phyloP scores from a whole-genome alignment of 495 filamentous ascomycete species.

The Astrothelium subdiscretum region DNA sequence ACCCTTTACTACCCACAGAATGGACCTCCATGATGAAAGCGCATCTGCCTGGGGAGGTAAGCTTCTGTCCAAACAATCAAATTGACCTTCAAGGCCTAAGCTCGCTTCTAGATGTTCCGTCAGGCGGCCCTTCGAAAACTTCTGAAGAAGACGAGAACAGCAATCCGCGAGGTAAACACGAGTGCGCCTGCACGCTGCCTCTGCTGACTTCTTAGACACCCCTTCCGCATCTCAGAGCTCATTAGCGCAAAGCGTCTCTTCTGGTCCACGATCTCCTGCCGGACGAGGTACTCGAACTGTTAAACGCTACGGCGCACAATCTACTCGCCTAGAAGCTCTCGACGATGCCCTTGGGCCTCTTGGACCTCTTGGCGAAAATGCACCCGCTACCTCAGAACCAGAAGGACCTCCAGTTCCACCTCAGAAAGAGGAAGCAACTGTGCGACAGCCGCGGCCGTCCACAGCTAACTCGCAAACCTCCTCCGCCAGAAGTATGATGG shows the following conservation, averaged over 20 bases:
- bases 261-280: not conserved
- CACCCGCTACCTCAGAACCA: conserved; percentile 23
- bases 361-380: conserved; percentile 63
- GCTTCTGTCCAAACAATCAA: not conserved
- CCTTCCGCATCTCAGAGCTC: not conserved
- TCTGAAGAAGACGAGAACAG: conserved; percentile 1
- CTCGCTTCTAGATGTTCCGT: not conserved
- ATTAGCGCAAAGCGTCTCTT: not conserved
- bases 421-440: conserved; percentile 57
- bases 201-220: not conserved
- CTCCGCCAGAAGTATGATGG: conserved; percentile 41
- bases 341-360: conserved; percentile 89
- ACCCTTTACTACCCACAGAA: not conserved
- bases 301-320: conserved; percentile 40
- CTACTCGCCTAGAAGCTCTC: conserved; percentile 75
- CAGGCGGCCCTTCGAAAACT: not conserved
- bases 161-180: not conserved
- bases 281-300: not conserved
- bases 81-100: not conserved
- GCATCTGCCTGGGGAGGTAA: conserved; percentile 1
- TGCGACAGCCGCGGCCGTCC: conserved; percentile 45
- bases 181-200: not conserved
- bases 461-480: conserved; percentile 38
- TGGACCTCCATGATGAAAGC: not conserved
- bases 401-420: conserved; percentile 81